Conservation (phyloP, 805 yeast genomes). For the Isabelozyma gotoi region DNA sequence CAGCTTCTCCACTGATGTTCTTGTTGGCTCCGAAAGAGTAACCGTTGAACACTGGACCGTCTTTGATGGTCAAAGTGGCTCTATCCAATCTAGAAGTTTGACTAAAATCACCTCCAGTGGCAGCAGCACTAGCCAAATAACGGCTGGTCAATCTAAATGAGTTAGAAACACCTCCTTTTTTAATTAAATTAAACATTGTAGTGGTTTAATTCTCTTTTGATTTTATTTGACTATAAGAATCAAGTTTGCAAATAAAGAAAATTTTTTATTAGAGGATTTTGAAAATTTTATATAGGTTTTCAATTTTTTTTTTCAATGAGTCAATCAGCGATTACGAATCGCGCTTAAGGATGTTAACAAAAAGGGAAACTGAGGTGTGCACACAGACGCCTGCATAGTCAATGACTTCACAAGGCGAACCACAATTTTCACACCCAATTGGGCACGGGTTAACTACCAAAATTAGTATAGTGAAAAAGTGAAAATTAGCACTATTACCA, state of each 20-base stretch:
- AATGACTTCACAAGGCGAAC: neutral
- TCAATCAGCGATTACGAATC: neutral
- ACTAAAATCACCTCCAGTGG: constrained; percentile 15
- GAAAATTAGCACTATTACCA: too few relatives aligned
- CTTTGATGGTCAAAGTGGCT: constrained; percentile 87
- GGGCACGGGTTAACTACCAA: too few relatives aligned
- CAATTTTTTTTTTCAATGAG: neutral
- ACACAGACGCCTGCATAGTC: neutral
- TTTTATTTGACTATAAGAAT: neutral
- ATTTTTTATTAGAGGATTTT: neutral
- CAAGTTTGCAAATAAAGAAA: neutral
- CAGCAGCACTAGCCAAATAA: constrained; percentile 34
- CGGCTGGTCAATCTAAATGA: neutral
- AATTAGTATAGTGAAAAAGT: too few relatives aligned
- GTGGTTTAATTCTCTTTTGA: neutral
- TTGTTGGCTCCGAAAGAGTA: constrained; percentile 94
- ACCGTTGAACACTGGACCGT: constrained; percentile 92
- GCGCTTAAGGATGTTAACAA: neutral
- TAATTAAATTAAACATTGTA: neutral
- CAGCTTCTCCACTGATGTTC: constrained; percentile 94
- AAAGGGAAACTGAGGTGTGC: neutral
- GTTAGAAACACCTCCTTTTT: neutral
- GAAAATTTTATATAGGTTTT: neutral
- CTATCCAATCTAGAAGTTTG: constrained; percentile 55
- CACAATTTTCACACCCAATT: neutral